Base-by-base conservation (phyloP, 1,284 basidiomycete genomes). In the Rhizopogon parksii region DNA sequence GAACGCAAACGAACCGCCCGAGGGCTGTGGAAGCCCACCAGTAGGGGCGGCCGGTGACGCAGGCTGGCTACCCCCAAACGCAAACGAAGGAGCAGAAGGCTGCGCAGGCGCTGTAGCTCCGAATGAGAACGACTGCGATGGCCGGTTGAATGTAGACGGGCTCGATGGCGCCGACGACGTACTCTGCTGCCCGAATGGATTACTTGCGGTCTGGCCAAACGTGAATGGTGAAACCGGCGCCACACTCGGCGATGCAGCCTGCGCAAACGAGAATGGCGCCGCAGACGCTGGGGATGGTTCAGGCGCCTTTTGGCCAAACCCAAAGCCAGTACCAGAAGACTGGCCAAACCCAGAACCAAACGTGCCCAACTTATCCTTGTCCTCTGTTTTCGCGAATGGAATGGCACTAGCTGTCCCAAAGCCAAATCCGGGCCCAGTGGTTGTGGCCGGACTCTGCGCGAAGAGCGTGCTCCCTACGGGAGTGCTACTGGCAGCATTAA, bases 11-110 rank as follows among this genome's bases (percentile, higher is more conserved):
- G 69, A 63, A 17, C 57, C 60, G 40, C 74, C 69, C 39, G 77
- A 73, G 36, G 74, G 14, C 42, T 45, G 42, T 34, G 42, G 42
- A 45, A 71, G 55, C 71, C 61, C 11, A 72, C 48, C 68, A 63
- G 56, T 63, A 72, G 49, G 60, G 57, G 55, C 53, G 46, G 74
- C 77, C 17, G 82, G 82, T n/a, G 83, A 83, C 36, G 73, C 71
- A 48, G 82, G 80, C 57, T 81, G 79, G 53, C 71, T 74, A 24
- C 60, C 19, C 32, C 60, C 70, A 40, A 72, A 69, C n/a, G 51
- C 36, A 32, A 71, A 68, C 12, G 67, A 46, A 45, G 5, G 47
- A 6, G 54, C 25, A 35, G 54, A 27, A 30, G 65, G 64, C 43
- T 68, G 68, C 15, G 68, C 52, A 30, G 59, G 27, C 1, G 63